Conservation (phyloP, 371 early-diverging fungal genomes). For the Haplosporangium sp. region DNA sequence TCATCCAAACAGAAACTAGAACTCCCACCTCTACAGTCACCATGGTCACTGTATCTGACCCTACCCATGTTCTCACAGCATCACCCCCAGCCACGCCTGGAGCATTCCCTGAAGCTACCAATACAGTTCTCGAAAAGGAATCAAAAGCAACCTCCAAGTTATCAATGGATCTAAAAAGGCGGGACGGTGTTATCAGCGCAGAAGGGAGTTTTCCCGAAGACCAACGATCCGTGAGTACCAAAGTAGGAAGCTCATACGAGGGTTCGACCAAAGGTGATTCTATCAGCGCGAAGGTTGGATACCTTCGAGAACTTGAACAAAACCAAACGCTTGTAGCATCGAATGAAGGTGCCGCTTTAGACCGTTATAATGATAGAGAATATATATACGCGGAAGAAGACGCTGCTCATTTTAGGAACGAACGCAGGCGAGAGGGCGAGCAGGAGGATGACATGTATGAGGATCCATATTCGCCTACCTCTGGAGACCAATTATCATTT, state of each 20-base stretch:
- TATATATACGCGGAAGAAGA: constrained; percentile 14
- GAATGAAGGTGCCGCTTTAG: constrained; percentile 23
- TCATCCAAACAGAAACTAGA: constrained; percentile 6
- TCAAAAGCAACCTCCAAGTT: neutral
- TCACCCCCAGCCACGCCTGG: constrained; percentile 36
- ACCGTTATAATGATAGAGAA: constrained; percentile 27
- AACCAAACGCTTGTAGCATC: neutral
- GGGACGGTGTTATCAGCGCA: neutral
- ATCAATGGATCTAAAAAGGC: constrained; percentile 3
- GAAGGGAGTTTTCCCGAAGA: constrained; percentile 41
- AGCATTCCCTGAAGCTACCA: constrained; percentile 25
- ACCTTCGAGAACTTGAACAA: constrained; percentile 18
- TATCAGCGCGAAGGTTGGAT: constrained; percentile 12
- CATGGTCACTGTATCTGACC: constrained; percentile 3
- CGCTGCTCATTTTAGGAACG: neutral
- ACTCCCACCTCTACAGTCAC: constrained; percentile 3
- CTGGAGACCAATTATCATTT: constrained; percentile 35
- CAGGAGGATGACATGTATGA: constrained; percentile 28
- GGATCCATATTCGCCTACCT: constrained; percentile 39
- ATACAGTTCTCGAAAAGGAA: neutral
- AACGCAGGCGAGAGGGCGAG: constrained; percentile 15
- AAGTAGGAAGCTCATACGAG: constrained; percentile 31
- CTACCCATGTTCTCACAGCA: constrained; percentile 12
- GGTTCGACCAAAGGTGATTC: constrained; percentile 18
- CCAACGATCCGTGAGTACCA: constrained; percentile 37